Evolutionary conservation across 2,329 filamentous ascomycete species (phyloP).

Genomic region (Neobulgaria alba): DNA sequence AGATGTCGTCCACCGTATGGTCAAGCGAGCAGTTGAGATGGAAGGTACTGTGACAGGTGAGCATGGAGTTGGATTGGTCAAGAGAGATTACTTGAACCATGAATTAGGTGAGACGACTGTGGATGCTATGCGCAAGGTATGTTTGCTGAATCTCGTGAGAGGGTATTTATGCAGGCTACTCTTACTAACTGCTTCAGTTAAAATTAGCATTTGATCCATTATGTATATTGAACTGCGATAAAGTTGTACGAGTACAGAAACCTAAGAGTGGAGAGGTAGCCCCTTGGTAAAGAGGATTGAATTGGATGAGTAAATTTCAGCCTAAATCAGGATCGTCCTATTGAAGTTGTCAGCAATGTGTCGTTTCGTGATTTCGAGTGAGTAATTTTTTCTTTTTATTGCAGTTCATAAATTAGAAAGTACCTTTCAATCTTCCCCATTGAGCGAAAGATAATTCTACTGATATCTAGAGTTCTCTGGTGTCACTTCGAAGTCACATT

Average conservation of each 20-base stretch:
- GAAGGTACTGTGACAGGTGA: slow-evolving; percentile 83
- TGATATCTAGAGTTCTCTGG: too few species aligned
- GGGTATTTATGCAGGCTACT: not conserved
- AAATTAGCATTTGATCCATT: slow-evolving; percentile 75
- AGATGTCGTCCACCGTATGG: slow-evolving; percentile 71
- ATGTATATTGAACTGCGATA: slow-evolving; percentile 57
- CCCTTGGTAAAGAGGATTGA: slow-evolving; percentile 32
- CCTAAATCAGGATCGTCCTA: not conserved
- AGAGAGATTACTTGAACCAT: slow-evolving; percentile 73
- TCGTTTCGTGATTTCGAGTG: too few species aligned
- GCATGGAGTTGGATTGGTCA: slow-evolving; percentile 76
- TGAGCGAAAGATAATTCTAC: too few species aligned
- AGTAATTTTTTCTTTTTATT: too few species aligned
- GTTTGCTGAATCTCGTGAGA: too few species aligned
- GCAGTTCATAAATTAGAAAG: too few species aligned
- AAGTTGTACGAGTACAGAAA: slow-evolving; percentile 54
- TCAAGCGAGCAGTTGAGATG: slow-evolving; percentile 75
- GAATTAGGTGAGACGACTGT: slow-evolving; percentile 69
- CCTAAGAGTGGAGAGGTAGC: slow-evolving; percentile 39
- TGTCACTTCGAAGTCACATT: too few species aligned
- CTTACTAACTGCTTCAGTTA: slow-evolving; percentile 40
- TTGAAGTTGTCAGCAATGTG: too few species aligned
- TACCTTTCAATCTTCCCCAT: too few species aligned
- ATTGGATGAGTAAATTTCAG: not conserved
- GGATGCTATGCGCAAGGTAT: slow-evolving; percentile 72